These are phyloP conservation scores for Chlamydomonas sp. DNA, from an alignment of 139 green algal genomes.

Conservation along the genomic window DNA sequence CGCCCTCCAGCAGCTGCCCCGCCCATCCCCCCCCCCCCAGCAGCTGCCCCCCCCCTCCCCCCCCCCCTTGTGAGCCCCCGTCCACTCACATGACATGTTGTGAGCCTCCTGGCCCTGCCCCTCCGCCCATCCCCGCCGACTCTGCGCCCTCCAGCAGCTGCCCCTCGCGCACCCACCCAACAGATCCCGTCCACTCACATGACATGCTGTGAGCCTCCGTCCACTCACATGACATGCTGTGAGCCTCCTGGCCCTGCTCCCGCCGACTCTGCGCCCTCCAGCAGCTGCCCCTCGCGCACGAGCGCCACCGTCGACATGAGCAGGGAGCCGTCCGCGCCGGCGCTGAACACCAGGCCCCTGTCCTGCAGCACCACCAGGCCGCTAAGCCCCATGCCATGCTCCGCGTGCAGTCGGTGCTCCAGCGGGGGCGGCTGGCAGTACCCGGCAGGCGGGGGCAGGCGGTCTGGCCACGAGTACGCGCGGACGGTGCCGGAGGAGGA, in stretches of 20 bases:
- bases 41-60: neutral
- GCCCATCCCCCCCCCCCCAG: constrained; percentile 5
- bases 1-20: constrained; percentile 24
- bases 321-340: constrained; percentile 37
- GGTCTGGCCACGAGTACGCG: constrained; percentile 23
- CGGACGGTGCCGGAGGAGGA: constrained; percentile 16
- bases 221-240: too few species aligned
- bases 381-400: constrained; percentile 14
- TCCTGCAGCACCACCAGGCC: constrained; percentile 30
- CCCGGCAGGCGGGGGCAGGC: constrained; percentile 19
- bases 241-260: too few species aligned
- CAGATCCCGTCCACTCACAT: too few species aligned
- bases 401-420: constrained; percentile 29
- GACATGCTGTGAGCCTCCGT: too few species aligned
- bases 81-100: too few species aligned
- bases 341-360: constrained; percentile 31
- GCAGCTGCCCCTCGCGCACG: constrained; percentile 25
- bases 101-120: too few species aligned
- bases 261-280: constrained; percentile 20
- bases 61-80: too few species aligned
- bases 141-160: too few species aligned
- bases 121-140: too few species aligned
- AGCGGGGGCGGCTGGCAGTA: neutral
- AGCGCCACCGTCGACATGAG: constrained; percentile 28
- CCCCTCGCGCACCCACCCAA: too few species aligned